Conservation (phyloP, 2,329 filamentous ascomycete genomes). For the Basipetospora chlamydospora region DNA sequence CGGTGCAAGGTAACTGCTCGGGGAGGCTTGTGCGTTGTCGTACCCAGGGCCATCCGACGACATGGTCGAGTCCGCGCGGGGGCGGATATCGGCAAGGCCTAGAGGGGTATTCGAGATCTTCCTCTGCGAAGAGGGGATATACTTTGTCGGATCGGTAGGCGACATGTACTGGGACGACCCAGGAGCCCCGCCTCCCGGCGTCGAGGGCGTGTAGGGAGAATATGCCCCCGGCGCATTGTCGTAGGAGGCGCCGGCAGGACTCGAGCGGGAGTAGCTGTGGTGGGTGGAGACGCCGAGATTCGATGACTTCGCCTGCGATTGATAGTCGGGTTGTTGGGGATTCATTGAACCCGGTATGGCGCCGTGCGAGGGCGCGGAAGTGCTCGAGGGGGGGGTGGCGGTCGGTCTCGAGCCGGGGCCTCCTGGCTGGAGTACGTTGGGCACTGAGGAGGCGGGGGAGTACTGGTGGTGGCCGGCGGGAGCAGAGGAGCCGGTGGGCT, state of each 20-base stretch:
- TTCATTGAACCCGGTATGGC: slow-evolving; percentile 3
- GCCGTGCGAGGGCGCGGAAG: slow-evolving; percentile 12
- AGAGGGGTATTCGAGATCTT: slow-evolving; percentile 71
- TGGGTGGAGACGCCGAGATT: slow-evolving; percentile 48
- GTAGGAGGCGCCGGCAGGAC: slow-evolving; percentile 52
- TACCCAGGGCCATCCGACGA: slow-evolving; percentile 54
- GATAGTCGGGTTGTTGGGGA: slow-evolving; percentile 31
- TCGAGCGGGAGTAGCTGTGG: slow-evolving; percentile 74
- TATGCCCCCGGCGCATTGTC: slow-evolving; percentile 30
- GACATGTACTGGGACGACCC: slow-evolving; percentile 49
- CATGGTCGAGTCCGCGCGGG: slow-evolving; percentile 68
- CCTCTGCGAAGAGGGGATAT: slow-evolving; percentile 42
- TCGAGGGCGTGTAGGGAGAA: slow-evolving; percentile 45
- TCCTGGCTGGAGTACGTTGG: slow-evolving; percentile 45
- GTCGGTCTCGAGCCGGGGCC: slow-evolving; percentile 23
- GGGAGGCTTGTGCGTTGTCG: slow-evolving; percentile 50
- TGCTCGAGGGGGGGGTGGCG: slow-evolving; percentile 23
- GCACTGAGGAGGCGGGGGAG: slow-evolving; percentile 29
- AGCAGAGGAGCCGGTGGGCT: slow-evolving; percentile 21
- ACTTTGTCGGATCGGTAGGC: slow-evolving; percentile 36
- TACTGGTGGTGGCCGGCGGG: slow-evolving; percentile 25
- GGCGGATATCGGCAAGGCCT: slow-evolving; percentile 81
- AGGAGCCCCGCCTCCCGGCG: slow-evolving; percentile 35
- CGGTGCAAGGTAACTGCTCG: slow-evolving; percentile 85
- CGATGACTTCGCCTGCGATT: slow-evolving; percentile 51